Base-by-base conservation (phyloP, 257 asterid species). In the Petunia secreta region DNA sequence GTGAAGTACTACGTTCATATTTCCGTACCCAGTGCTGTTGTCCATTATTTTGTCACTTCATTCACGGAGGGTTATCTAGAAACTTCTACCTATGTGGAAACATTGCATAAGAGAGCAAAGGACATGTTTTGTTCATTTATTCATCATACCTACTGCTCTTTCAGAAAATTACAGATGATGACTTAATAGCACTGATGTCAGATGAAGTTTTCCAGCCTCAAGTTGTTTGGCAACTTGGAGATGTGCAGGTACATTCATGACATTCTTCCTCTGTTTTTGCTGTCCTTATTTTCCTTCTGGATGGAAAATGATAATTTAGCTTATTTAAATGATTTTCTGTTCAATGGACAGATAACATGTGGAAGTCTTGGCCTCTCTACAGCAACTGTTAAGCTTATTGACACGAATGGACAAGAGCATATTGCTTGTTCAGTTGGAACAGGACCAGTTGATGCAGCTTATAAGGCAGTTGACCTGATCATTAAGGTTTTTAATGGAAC, bases 361-460 rank as follows among this genome's bases (percentile, higher is more conserved):
- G 98, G 97, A 82, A 87, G 87, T 77, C 98, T 93, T 74, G 97
- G 97, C 84, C 98, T 95, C 83, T 90, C 99, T 80, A 95, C 99
- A 25, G 98, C 98, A 34, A 95, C 98, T 5, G 97, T 93, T 77
- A 95, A 91, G 85, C 95, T 95, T 75, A 79, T 84, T 78, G 93
- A 89, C 82, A 87, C 85, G 0, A 80, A 92, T 79, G 98, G 95
- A 46, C 77, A 78, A 3, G 94, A 86, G 84, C 95, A 88, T 66
- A 83, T 93, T 79, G 86, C 92, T 75, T 95, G 96, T 88, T 91
- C 98, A 66, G 95, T 93, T 79, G 99, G 99, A 85, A 91, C 95
- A 13, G 99, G 99, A 77, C 99, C 99, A 2, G 97, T 95, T 81
- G 98, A 93, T 89, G 98, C 99, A 71, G 96, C 97, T 46, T 95